Evolutionary conservation across 352 stramenopile species (phyloP).

Genomic region (Globisporangium carolinianum): DNA sequence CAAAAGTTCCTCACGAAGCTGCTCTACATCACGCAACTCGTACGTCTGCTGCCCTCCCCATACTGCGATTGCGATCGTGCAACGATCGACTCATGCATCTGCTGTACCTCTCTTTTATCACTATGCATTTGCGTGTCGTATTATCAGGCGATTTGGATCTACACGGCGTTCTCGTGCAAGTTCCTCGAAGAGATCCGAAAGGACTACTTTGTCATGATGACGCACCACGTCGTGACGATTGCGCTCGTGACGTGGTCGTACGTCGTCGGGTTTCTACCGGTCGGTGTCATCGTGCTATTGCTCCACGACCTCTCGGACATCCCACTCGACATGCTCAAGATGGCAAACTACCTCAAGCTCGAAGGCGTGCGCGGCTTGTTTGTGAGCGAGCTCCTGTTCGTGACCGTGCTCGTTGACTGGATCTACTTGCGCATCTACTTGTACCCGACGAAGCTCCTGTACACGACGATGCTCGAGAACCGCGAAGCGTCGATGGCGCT

Average conservation of each 20-base stretch:
- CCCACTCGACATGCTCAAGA: constrained; percentile 86
- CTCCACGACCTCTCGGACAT: constrained; percentile 86
- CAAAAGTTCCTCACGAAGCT: constrained; percentile 81
- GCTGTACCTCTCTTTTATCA: background rate
- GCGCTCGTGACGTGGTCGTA: constrained; percentile 83
- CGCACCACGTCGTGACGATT: constrained; percentile 84
- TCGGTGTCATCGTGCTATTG: constrained; percentile 79
- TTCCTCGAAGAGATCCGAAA: constrained; percentile 86
- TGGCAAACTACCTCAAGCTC: constrained; percentile 87
- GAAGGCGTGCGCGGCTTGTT: constrained; percentile 68
- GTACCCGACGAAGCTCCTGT: constrained; percentile 76
- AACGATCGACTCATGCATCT: too few relatives aligned
- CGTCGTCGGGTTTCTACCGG: constrained; percentile 67
- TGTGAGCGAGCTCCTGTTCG: constrained; percentile 67
- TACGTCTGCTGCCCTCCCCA: constrained; percentile 14
- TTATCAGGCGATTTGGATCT: constrained; percentile 81
- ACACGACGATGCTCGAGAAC: constrained; percentile 66
- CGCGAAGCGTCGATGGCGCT: constrained; percentile 72
- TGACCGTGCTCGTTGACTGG: constrained; percentile 56
- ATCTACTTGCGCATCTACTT: constrained; percentile 85
- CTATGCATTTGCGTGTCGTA: background rate
- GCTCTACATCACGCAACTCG: constrained; percentile 79
- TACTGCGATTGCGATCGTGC: background rate
- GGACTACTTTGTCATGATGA: constrained; percentile 89
- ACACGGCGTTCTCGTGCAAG: constrained; percentile 86